Evolutionary conservation across 2,329 filamentous ascomycete species (phyloP), one percentile per base, ranked within the genome.

Genomic region (Phaeoacremonium minimum): DNA sequence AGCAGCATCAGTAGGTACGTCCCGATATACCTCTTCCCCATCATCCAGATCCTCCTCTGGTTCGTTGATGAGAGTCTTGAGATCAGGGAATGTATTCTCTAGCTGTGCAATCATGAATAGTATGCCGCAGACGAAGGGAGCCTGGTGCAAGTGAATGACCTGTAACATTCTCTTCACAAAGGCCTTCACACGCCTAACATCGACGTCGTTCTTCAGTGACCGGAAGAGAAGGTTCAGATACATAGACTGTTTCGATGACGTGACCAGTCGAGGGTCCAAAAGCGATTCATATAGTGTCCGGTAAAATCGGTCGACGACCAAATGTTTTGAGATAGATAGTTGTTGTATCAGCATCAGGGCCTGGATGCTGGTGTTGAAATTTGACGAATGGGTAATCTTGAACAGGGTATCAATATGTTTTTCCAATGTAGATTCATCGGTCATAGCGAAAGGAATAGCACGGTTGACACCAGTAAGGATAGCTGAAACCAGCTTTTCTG

Each of bases 361-460:
- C 62, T 98, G 93, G 26, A 98, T 87, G 56, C 89, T 93, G 1
- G 93, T 98, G 65, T 97, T 98, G 75, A 98, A 97, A 61, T 98
- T 98, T 38, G 91, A 88, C 1, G 91, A 97, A 63, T 98, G 93
- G 0, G 93, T 95, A 52, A 98, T 93, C 51, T 81, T 83, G 74
- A 96, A 98, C 17, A 98, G 75, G 4, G 91, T 96, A 56, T 97
- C 85, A 39, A 98, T 77, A 54, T 98, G 91, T 40, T 83, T 81
- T 53, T 94, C 87, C 46, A 97, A 78, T 73, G 79, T 80, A 30
- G 80, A 77, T 48, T 87, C 81, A 52, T 93, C 87, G 2, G 85
- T 80, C 46, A 84, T 83, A 9, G 89, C 85, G 59, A 96, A 98
- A 1, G 94, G 93, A 49, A 95, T 90, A 7, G 93, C 90, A 48